Evolutionary conservation across 345 rosid genomes (phyloP), one percentile per base, ranked within the genome.

Genomic region (Bruguiera parviflora): DNA sequence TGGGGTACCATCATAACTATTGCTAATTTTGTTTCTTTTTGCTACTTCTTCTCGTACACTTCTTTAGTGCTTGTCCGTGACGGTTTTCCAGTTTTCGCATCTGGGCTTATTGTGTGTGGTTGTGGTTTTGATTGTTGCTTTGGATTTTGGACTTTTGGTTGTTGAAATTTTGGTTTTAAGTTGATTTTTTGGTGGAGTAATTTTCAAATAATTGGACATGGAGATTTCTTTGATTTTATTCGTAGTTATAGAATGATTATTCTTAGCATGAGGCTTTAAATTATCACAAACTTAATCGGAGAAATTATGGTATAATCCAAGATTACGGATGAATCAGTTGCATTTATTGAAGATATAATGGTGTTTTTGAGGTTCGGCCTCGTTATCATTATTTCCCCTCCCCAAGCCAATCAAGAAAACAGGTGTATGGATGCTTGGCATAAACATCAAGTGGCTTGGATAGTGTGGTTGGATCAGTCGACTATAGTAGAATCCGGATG

Each of bases 1-100:
- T 91, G 94, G 97, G 98, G 98, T 91, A 83, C 46, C 63, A 61
- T 53, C 65, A 61, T 64, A n/a, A 21, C 64, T 39, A 33, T 55
- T 43, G 25, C 55, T 16, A 29, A 28, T 7, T 43, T 28, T 43
- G 62, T 51, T n/a, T 27, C 18, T 32, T 43, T 15, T 46, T 27
- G 49, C 57, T 71, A 22, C 39, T n/a, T 32, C 7, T 20, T 67
- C 63, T 66, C 22, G 16, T 25, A 15, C 35, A 10, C 10, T 27
- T 27, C n/a, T 32, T 57, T 25, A 56, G 8, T 11, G 13, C 28
- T 27, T 56, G 11, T 10, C 46, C 49, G 21, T 15, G 49, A n/a
- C 1, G 57, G 25, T 52, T 31, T 46, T 52, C 21, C 8, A 0
- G 53, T 47, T 69, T 35, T 47, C 46, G 21, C 19, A 21, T 11